These are phyloP conservation scores for Gypsophila paniculata DNA, from an alignment of 179 eudicot species.

Conservation along the genomic window DNA sequence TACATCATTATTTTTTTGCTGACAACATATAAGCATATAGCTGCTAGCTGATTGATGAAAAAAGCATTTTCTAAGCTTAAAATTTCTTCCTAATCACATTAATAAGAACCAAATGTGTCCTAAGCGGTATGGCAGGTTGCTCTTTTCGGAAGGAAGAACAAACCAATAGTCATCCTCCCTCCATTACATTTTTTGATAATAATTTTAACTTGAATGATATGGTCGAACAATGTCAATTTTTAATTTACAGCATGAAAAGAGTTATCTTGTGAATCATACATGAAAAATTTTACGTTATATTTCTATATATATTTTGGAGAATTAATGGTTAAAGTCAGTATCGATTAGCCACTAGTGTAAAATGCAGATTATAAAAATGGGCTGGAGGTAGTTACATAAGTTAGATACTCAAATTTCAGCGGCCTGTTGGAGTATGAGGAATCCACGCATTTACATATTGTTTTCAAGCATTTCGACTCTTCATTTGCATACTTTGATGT, in stretches of 20 bases:
- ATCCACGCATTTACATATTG: too few relatives aligned
- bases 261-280: too few relatives aligned
- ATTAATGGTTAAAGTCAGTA: too few relatives aligned
- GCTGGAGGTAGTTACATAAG: slow-evolving; percentile 3
- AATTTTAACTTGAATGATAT: too few relatives aligned
- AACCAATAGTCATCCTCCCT: not conserved
- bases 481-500: not conserved
- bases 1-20: slow-evolving; percentile 10
- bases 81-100: slow-evolving; percentile 12
- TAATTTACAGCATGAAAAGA: too few relatives aligned
- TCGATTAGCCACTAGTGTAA: too few relatives aligned
- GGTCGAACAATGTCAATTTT: too few relatives aligned
- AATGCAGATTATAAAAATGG: not conserved
- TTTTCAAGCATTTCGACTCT: not conserved
- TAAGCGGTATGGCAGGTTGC: not conserved
- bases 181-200: too few relatives aligned
- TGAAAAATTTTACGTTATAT: too few relatives aligned
- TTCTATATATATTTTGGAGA: too few relatives aligned
- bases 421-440: not conserved
- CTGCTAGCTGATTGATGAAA: slow-evolving; percentile 20
- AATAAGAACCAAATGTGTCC: slow-evolving; percentile 14
- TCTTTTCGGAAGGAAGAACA: slow-evolving; percentile 8
- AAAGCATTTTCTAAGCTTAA: not conserved
- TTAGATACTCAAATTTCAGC: not conserved
- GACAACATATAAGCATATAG: slow-evolving; percentile 3